These are phyloP conservation scores for Euphrasia confusa DNA, from an alignment of 257 asterid species.

Conservation along the genomic window DNA sequence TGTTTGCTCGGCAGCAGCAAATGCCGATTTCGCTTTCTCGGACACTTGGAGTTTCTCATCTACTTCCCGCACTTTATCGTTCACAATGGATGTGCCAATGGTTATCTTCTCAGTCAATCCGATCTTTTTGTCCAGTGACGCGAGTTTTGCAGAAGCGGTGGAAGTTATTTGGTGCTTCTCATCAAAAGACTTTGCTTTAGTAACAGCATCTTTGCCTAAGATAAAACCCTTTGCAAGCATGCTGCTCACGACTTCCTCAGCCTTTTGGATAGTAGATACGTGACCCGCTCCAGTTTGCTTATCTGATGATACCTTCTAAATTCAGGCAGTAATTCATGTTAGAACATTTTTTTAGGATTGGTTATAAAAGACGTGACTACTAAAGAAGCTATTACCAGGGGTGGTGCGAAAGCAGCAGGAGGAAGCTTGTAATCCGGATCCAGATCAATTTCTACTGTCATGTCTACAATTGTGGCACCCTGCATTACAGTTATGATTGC, in stretches of 20 bases:
- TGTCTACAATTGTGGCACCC: slow-evolving; percentile 96
- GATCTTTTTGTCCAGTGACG: slow-evolving; percentile 48
- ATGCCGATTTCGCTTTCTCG: slow-evolving; percentile 60
- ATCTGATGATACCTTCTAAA: slow-evolving; percentile 28
- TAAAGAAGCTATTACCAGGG: slow-evolving; percentile 33
- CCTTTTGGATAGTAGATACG: slow-evolving; percentile 67
- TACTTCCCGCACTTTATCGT: slow-evolving; percentile 57
- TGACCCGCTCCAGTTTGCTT: slow-evolving; percentile 38
- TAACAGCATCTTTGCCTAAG: slow-evolving; percentile 55
- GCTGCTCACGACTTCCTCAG: slow-evolving; percentile 69
- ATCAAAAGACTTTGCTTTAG: slow-evolving; percentile 31
- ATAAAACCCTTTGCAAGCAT: slow-evolving; percentile 69
- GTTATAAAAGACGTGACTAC: not conserved
- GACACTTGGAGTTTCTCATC: slow-evolving; percentile 71
- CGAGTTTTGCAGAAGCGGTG: slow-evolving; percentile 63
- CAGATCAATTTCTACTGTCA: slow-evolving; percentile 51
- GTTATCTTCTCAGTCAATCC: slow-evolving; percentile 60
- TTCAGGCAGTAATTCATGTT: slow-evolving; percentile 20
- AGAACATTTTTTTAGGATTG: slow-evolving; percentile 18
- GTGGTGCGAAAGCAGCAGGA: slow-evolving; percentile 57
- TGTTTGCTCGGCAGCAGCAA: slow-evolving; percentile 64
- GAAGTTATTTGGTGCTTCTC: slow-evolving; percentile 69
- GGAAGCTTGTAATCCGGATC: slow-evolving; percentile 79
- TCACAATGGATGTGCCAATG: slow-evolving; percentile 54
- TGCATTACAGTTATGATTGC: slow-evolving; percentile 22